These are phyloP conservation scores for Fraxinus floribunda DNA, from an alignment of 305 asterid species.

Conservation along the genomic window DNA sequence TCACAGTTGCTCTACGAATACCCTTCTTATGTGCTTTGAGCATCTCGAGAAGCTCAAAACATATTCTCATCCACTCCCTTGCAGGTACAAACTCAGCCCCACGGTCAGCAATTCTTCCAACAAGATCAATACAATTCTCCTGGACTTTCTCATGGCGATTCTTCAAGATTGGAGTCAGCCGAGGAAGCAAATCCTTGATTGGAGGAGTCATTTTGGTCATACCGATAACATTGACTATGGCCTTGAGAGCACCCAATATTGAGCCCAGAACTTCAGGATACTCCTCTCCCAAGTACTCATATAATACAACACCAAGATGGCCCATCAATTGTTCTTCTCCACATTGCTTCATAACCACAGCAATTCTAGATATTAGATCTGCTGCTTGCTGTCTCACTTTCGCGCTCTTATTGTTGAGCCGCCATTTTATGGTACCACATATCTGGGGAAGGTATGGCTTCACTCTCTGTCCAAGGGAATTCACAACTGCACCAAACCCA, in stretches of 20 bases:
- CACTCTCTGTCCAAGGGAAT: too few relatives aligned
- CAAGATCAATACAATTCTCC: slow-evolving; percentile 94
- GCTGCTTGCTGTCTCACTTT: too few relatives aligned
- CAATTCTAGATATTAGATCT: too few relatives aligned
- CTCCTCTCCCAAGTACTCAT: slow-evolving; percentile 91
- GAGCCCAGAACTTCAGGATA: slow-evolving; percentile 96
- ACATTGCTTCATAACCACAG: slow-evolving; percentile 36
- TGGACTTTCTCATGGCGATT: slow-evolving; percentile 96
- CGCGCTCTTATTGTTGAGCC: too few relatives aligned
- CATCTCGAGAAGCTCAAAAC: slow-evolving; percentile 97
- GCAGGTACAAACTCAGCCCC: slow-evolving; percentile 97
- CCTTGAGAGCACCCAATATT: slow-evolving; percentile 85
- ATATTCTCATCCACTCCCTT: slow-evolving; percentile 96
- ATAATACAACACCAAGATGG: slow-evolving; percentile 89
- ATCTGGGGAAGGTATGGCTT: too few relatives aligned
- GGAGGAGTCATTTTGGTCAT: slow-evolving; percentile 99
- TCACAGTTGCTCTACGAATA: slow-evolving; percentile 90
- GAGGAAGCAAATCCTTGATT: slow-evolving; percentile 90
- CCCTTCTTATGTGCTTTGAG: slow-evolving; percentile 98
- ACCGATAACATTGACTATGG: slow-evolving; percentile 93
- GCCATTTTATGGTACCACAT: too few relatives aligned
- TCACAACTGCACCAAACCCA: too few relatives aligned
- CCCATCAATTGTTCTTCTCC: slow-evolving; percentile 95
- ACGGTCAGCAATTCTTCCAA: slow-evolving; percentile 94
- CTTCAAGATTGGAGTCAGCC: slow-evolving; percentile 85